Percentiles rank a stretch among this genome's conserved stretches.
Evolutionary conservation across 129 eudicot species (phyloP).

Genomic region (Chrysanthemum lavandulifolium): DNA sequence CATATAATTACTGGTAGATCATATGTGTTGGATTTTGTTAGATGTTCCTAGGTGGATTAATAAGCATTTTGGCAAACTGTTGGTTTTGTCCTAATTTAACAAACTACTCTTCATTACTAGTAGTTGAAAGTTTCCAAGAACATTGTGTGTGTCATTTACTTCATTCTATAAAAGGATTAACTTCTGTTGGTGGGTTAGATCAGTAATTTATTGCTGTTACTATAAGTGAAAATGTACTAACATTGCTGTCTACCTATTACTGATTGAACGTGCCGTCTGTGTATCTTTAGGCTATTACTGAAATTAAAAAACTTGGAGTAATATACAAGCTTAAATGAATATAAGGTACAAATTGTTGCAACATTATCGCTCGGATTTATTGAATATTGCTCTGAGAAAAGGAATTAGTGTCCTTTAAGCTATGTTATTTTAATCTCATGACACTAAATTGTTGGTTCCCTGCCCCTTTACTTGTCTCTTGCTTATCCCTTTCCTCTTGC

Average conservation of each 20-base stretch:
- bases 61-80: conserved; percentile 24
- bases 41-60: background rate
- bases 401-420: conserved; percentile 34
- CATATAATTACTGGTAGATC: too few relatives aligned
- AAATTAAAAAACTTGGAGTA: background rate
- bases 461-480: conserved; percentile 31
- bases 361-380: conserved; percentile 8
- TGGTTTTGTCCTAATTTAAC: conserved; percentile 13
- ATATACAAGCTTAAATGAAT: background rate
- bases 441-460: conserved; percentile 35
- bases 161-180: conserved; percentile 21
- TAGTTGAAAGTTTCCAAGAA: conserved; percentile 10
- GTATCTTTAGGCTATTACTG: conserved; percentile 7
- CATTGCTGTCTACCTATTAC: conserved; percentile 14
- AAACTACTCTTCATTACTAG: conserved; percentile 21
- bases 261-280: background rate
- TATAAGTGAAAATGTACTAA: conserved; percentile 7
- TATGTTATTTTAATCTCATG: conserved; percentile 23
- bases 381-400: conserved; percentile 8
- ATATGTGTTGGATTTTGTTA: background rate
- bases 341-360: background rate
- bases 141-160: conserved; percentile 17
- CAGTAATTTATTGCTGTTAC: conserved; percentile 20
- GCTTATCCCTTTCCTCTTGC: conserved; percentile 29
- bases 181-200: conserved; percentile 25